phyloP scores from a whole-genome alignment of 1,284 basidiomycete species.

The Sporisorium sorghi region DNA sequence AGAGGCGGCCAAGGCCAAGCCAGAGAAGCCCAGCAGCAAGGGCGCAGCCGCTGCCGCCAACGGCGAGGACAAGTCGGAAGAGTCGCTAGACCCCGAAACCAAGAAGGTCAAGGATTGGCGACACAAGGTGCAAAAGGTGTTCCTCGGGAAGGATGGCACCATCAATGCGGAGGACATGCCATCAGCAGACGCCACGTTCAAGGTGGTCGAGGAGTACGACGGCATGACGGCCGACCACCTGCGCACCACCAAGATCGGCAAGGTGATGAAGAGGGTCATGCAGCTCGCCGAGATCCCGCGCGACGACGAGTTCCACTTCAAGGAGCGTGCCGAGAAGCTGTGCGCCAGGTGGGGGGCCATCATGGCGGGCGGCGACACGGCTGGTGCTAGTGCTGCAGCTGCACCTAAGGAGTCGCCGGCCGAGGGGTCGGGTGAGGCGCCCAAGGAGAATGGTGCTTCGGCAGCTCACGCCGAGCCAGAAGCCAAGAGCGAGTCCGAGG shows the following conservation, averaged over 20 bases:
- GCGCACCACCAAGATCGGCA: conserved; percentile 90
- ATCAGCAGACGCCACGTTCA: conserved; percentile 80
- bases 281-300: conserved; percentile 78
- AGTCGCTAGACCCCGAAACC: conserved; percentile 74
- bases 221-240: conserved; percentile 85
- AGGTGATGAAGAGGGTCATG: conserved; percentile 95
- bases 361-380: conserved; percentile 28
- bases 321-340: conserved; percentile 75
- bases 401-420: conserved; percentile 10
- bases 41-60: conserved; percentile 33
- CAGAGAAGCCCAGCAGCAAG: conserved; percentile 40
- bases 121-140: conserved; percentile 88
- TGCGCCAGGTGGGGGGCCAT: conserved; percentile 69
- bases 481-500: conserved; percentile 26
- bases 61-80: conserved; percentile 71
- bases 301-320: conserved; percentile 88
- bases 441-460: conserved; percentile 26
- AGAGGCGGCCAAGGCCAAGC: conserved; percentile 39
- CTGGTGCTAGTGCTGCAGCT: neutral
- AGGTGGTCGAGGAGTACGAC: conserved; percentile 83
- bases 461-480: conserved; percentile 17
- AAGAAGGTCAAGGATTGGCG: conserved; percentile 78
- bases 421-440: conserved; percentile 21
- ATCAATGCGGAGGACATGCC: conserved; percentile 67
- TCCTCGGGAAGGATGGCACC: conserved; percentile 74